A percentile compares a stretch with the other conserved stretches of the same genome.
Evolutionary conservation across 192 early-diverging fungal genomes (phyloP).

Genomic region (Podila verticillata): DNA sequence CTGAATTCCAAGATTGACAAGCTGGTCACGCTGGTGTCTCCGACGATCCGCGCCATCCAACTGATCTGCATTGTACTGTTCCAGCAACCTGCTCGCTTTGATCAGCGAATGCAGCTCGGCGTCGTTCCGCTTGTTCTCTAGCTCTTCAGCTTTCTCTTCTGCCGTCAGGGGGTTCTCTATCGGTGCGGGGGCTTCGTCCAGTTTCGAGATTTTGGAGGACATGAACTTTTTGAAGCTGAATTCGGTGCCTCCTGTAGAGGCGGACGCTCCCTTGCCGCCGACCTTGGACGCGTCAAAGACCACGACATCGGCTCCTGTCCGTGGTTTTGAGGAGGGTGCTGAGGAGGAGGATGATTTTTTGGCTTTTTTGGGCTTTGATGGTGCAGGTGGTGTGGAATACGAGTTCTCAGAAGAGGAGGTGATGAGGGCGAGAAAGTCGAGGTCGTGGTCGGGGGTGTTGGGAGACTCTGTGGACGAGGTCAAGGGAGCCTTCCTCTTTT

Average conservation of each 20-base stretch:
- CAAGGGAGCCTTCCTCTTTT: slow-evolving; percentile 23
- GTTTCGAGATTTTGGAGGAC: slow-evolving; percentile 47
- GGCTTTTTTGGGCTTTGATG: slow-evolving; percentile 14
- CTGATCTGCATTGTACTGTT: slow-evolving; percentile 45
- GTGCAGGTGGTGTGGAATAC: not conserved
- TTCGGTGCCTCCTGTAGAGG: slow-evolving; percentile 12
- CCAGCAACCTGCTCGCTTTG: slow-evolving; percentile 38
- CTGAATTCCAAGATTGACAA: slow-evolving; percentile 43
- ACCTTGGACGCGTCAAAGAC: slow-evolving; percentile 46
- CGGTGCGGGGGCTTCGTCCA: slow-evolving; percentile 36
- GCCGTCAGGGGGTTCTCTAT: slow-evolving; percentile 43
- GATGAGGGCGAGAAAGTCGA: slow-evolving; percentile 38
- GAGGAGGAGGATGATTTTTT: slow-evolving; percentile 7
- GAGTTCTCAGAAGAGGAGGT: slow-evolving; percentile 9
- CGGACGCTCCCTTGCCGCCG: slow-evolving; percentile 12
- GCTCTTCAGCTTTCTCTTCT: slow-evolving; percentile 37
- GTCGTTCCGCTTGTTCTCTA: slow-evolving; percentile 41
- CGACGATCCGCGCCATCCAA: slow-evolving; percentile 40
- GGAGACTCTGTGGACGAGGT: no score
- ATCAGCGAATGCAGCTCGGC: slow-evolving; percentile 36
- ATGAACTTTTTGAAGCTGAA: slow-evolving; percentile 50
- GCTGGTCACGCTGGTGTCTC: slow-evolving; percentile 40
- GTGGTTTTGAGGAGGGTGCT: slow-evolving; percentile 25
- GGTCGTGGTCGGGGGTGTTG: slow-evolving; percentile 27
- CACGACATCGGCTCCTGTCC: slow-evolving; percentile 25